Evolutionary conservation across 345 rosid genomes (phyloP).

Genomic region (Iberis pinnata): DNA sequence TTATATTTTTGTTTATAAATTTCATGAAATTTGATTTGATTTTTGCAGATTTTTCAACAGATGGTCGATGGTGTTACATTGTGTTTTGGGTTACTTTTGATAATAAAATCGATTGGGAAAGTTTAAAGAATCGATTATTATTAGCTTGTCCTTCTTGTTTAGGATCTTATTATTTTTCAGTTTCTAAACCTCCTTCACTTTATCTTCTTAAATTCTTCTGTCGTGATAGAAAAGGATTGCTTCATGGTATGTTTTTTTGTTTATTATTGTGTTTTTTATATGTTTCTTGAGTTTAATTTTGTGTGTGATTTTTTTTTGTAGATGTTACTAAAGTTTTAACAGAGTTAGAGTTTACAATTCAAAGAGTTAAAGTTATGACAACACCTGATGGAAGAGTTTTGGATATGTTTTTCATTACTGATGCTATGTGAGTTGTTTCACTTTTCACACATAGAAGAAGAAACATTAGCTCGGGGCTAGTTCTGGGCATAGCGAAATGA

Average conservation of each 20-base stretch:
- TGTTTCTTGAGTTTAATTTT: too few relatives aligned
- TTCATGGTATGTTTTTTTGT: conserved; percentile 42
- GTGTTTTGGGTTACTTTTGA: conserved; percentile 58
- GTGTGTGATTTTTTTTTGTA: conserved; percentile 18
- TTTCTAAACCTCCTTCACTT: conserved; percentile 37
- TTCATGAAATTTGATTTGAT: too few relatives aligned
- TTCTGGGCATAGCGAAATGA: too few relatives aligned
- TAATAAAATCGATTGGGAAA: conserved; percentile 45
- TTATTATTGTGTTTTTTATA: not conserved
- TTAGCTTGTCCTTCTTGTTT: conserved; percentile 52
- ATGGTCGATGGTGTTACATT: conserved; percentile 74
- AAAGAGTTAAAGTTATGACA: conserved; percentile 68
- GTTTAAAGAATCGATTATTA: conserved; percentile 50
- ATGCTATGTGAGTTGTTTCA: conserved; percentile 42
- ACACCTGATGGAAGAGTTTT: conserved; percentile 65
- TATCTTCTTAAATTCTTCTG: conserved; percentile 56
- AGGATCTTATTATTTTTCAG: conserved; percentile 33
- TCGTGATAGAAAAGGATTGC: conserved; percentile 53
- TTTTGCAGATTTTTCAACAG: conserved; percentile 64
- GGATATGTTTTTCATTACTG: conserved; percentile 63
- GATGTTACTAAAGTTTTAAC: conserved; percentile 55
- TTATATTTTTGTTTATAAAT: too few relatives aligned
- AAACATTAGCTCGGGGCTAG: too few relatives aligned
- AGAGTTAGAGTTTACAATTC: conserved; percentile 61
- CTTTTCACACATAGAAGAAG: not conserved